These are phyloP conservation scores for Vigna unguiculata DNA, from an alignment of 306 rosid species.

Conservation along the genomic window DNA sequence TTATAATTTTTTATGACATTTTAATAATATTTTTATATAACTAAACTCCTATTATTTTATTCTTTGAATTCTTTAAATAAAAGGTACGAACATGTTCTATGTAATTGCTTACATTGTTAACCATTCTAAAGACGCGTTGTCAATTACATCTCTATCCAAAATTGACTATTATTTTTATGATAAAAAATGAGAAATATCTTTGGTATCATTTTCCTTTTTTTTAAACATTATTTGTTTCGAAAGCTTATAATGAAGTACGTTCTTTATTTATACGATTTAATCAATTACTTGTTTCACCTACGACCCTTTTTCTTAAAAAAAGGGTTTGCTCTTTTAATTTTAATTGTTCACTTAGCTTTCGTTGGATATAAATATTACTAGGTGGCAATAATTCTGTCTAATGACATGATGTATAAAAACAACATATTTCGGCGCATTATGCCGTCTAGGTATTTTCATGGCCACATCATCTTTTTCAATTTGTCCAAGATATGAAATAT, in stretches of 20 bases:
- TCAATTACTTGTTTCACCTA: neutral
- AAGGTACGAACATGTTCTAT: conserved; percentile 5
- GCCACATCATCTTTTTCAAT: conserved; percentile 4
- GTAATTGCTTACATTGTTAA: conserved; percentile 13
- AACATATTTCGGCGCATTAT: conserved; percentile 29
- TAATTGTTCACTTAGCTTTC: conserved; percentile 26
- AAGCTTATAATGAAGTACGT: neutral
- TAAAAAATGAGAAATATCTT: neutral
- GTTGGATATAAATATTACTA: conserved; percentile 19
- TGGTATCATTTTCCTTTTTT: neutral
- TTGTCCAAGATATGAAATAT: conserved; percentile 30
- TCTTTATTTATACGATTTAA: neutral
- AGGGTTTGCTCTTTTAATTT: neutral
- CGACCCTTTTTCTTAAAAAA: neutral
- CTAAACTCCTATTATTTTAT: conserved; percentile 19
- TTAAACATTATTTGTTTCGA: neutral
- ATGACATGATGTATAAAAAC: neutral
- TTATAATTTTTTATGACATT: neutral
- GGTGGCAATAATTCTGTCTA: conserved; percentile 5
- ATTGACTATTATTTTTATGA: neutral
- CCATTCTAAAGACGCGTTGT: conserved; percentile 2
- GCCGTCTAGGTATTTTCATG: conserved; percentile 40
- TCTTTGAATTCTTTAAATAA: neutral
- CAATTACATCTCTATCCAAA: neutral
- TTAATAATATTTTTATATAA: neutral